Conservation (phyloP, 2,329 filamentous ascomycete species). For the Aureobasidium namibiae region DNA sequence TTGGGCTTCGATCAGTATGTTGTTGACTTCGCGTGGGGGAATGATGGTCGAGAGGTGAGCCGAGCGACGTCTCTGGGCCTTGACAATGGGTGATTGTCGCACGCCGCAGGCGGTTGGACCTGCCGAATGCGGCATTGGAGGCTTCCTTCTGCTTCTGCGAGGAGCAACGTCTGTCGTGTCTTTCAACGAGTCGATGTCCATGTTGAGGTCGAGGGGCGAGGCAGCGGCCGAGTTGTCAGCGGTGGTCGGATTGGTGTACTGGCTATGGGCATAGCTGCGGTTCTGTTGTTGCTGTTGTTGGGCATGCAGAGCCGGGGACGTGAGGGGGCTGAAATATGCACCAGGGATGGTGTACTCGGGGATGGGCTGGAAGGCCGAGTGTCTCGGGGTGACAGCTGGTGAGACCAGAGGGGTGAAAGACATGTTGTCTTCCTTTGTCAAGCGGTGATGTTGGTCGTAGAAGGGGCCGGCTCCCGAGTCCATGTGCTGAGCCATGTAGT, state of each 20-base stretch:
- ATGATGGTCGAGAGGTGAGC: slow-evolving; percentile 35
- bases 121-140: slow-evolving; percentile 37
- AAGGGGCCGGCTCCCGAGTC: slow-evolving; percentile 51
- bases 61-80: slow-evolving; percentile 49
- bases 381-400: slow-evolving; percentile 74
- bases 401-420: slow-evolving; percentile 74
- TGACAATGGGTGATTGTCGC: slow-evolving; percentile 65
- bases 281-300: slow-evolving; percentile 44
- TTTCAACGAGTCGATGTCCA: slow-evolving; percentile 35
- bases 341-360: slow-evolving; percentile 57
- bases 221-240: slow-evolving; percentile 42
- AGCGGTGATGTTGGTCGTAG: slow-evolving; percentile 45
- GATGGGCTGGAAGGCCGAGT: slow-evolving; percentile 52
- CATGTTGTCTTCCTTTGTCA: slow-evolving; percentile 63
- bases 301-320: slow-evolving; percentile 70
- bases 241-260: slow-evolving; percentile 46
- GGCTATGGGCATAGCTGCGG: slow-evolving; percentile 28
- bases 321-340: slow-evolving; percentile 75
- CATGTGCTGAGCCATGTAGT: slow-evolving; percentile 45
- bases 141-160: slow-evolving; percentile 37
- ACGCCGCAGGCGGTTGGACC: slow-evolving; percentile 42
- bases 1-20: slow-evolving; percentile 31
- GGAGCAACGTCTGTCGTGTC: slow-evolving; percentile 26
- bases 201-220: slow-evolving; percentile 35
- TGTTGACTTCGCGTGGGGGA: slow-evolving; percentile 37